Percentiles rank a stretch among this genome's conserved stretches.
Evolutionary conservation across 345 rosid genomes (phyloP).

Genomic region (Odontarrhena argentea): DNA sequence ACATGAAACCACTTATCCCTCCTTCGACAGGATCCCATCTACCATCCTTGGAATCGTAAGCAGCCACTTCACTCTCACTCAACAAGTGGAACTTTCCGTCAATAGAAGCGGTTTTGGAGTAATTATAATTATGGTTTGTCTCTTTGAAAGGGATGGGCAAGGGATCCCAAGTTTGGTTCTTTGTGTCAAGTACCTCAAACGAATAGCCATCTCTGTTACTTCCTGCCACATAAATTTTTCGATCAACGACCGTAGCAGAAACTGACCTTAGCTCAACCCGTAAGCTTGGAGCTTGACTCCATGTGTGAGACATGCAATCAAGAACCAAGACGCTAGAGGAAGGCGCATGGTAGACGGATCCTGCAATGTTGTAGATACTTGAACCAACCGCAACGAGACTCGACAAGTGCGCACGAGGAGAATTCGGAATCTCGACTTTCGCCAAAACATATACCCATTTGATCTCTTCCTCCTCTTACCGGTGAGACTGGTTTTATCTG

Average conservation of each 20-base stretch:
- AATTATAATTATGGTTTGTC: accelerated
- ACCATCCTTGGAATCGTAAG: slow-evolving; percentile 45
- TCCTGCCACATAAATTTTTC: slow-evolving; percentile 57
- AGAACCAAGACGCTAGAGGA: slow-evolving; percentile 57
- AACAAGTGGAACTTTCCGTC: background rate
- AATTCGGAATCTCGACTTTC: background rate
- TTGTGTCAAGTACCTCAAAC: slow-evolving; percentile 63
- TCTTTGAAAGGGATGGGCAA: background rate
- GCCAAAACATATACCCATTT: background rate
- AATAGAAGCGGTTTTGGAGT: background rate
- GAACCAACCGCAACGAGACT: slow-evolving; percentile 52
- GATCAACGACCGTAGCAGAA: slow-evolving; percentile 53
- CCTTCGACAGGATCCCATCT: slow-evolving; percentile 56
- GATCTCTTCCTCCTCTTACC: background rate
- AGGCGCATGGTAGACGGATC: slow-evolving; percentile 48
- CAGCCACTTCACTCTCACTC: slow-evolving; percentile 43
- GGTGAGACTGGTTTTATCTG: background rate
- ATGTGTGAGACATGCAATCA: slow-evolving; percentile 59
- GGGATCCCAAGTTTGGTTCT: slow-evolving; percentile 42
- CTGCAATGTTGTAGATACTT: slow-evolving; percentile 54
- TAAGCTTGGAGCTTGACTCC: slow-evolving; percentile 55
- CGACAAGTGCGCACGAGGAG: slow-evolving; percentile 43
- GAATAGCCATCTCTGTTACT: slow-evolving; percentile 53
- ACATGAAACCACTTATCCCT: slow-evolving; percentile 56
- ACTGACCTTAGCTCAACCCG: slow-evolving; percentile 47